A percentile compares a stretch with the other conserved stretches of the same genome.
Evolutionary conservation across 176 grass and related monocot species (phyloP).

Genomic region (Eleusine coracana): DNA sequence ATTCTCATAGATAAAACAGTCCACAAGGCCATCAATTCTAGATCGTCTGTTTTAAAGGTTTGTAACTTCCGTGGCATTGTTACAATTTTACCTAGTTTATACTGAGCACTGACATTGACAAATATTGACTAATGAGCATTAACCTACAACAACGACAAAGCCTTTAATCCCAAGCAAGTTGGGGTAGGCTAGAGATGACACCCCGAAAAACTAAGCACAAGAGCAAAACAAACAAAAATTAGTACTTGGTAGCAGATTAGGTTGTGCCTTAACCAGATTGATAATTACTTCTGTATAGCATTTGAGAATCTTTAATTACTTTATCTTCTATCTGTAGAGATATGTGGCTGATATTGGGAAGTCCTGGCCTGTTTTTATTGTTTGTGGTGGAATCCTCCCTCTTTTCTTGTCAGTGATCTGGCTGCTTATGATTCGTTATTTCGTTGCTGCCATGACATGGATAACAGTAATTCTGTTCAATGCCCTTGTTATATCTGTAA

Average conservation of each 20-base stretch:
- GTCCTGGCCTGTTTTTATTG: conserved; percentile 93
- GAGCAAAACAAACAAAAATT: not conserved
- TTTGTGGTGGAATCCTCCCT: conserved; percentile 95
- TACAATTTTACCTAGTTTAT: not conserved
- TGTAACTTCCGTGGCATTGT: not conserved
- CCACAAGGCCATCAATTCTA: conserved; percentile 83
- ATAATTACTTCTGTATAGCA: conserved; percentile 13
- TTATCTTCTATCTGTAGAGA: conserved; percentile 64
- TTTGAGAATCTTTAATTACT: not conserved
- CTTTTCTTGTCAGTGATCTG: conserved; percentile 86
- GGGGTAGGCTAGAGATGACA: no score
- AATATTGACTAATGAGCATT: not conserved
- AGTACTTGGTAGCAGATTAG: not conserved
- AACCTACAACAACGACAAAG: not conserved
- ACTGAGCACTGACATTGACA: conserved; percentile 17
- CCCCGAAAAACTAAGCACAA: no score
- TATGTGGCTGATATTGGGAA: conserved; percentile 97
- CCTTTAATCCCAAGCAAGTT: no score
- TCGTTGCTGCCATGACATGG: conserved; percentile 97
- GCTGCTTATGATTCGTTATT: conserved; percentile 97
- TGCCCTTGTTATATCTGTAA: conserved; percentile 87
- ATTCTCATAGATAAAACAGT: conserved; percentile 95
- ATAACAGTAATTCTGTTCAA: conserved; percentile 96
- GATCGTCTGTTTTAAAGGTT: conserved; percentile 92
- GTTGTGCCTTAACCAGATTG: not conserved